Evolutionary conservation across 2,329 filamentous ascomycete species (phyloP), one percentile per base, ranked within the genome.

Genomic region (Fusarium camptoceras): DNA sequence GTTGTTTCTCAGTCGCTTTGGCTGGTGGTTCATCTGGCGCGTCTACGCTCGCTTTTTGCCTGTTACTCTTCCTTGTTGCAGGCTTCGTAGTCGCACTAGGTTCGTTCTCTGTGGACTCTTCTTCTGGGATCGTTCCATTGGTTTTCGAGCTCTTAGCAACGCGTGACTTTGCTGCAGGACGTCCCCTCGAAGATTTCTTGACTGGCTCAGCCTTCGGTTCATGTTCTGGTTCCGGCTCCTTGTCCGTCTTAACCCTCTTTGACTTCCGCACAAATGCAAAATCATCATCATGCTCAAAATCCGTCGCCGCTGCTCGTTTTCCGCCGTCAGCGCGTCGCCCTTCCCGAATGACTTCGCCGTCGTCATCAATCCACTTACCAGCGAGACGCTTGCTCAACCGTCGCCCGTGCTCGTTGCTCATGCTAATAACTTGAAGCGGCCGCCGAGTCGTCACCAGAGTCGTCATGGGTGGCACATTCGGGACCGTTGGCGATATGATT

Each of bases 201-300:
- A 79, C 78, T 54, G 77, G 81, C 50, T 82, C 81, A 12, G 82
- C 79, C 62, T 85, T 43, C 18, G 47, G 28, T 49, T 41, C 81
- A 64, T 54, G 63, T 46, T 78, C 78, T 48, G 76, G 79, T 44
- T 82, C 81, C 18, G 72, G 67, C 30, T 81, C 78, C 59, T 85
- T 82, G 61, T 85, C 84, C 44, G 87, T 86, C 81, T 91, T 93
- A 65, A 85, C 84, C 75, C 87, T 82, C 76, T 92, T 92, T 14
- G 89, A 84, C 66, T 86, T 89, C 72, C 92, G 88, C 68, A 90
- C 89, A 78, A 94, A 94, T 61, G 89, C 84, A 74, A 94, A 94
- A 68, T 92, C 92, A 74, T 92, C 92, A 82, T 92, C 90, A 75
- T 92, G 87, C 78, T 94, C 92, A 74, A 93, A 91, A 54, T 81